Evolutionary conservation across 257 asterid species (phyloP).

Genomic region (Salvia splendens): DNA sequence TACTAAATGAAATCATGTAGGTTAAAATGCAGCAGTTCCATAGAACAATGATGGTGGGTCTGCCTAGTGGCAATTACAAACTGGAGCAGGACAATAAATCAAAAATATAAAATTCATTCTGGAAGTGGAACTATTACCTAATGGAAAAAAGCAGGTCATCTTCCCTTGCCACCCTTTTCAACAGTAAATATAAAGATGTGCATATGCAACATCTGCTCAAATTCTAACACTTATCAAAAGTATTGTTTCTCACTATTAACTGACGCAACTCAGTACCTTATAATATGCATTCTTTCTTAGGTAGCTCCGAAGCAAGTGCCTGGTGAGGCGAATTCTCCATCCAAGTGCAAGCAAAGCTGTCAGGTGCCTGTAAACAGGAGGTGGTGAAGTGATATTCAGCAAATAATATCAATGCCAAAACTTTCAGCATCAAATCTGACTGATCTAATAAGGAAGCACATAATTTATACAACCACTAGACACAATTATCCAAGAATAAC

Average conservation of each 20-base stretch:
- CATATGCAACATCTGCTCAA: not conserved
- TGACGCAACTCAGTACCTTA: conserved; percentile 56
- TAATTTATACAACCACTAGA: conserved; percentile 1
- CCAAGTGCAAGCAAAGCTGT: conserved; percentile 92
- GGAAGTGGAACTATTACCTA: conserved; percentile 7
- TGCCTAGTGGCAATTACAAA: conserved; percentile 20
- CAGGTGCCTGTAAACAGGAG: conserved; percentile 62
- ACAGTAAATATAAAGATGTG: conserved; percentile 23
- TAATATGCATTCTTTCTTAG: conserved; percentile 87
- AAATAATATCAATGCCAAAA: conserved; percentile 11
- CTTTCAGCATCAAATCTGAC: conserved; percentile 22
- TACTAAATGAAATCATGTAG: conserved; percentile 8
- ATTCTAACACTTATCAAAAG: not conserved
- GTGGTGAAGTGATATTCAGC: conserved; percentile 13
- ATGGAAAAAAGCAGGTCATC: conserved; percentile 15
- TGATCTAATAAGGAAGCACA: conserved; percentile 1
- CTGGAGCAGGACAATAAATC: conserved; percentile 22
- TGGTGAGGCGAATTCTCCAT: conserved; percentile 97
- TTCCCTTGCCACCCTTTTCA: not conserved
- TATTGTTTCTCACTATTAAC: conserved; percentile 10
- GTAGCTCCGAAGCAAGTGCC: conserved; percentile 79
- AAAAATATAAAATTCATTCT: conserved; percentile 18
- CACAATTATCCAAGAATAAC: conserved; percentile 11
- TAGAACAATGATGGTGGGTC: conserved; percentile 1
- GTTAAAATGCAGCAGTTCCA: conserved; percentile 23